phyloP scores from a whole-genome alignment of 192 early-diverging fungal species.

The Allomyces javanicus region DNA sequence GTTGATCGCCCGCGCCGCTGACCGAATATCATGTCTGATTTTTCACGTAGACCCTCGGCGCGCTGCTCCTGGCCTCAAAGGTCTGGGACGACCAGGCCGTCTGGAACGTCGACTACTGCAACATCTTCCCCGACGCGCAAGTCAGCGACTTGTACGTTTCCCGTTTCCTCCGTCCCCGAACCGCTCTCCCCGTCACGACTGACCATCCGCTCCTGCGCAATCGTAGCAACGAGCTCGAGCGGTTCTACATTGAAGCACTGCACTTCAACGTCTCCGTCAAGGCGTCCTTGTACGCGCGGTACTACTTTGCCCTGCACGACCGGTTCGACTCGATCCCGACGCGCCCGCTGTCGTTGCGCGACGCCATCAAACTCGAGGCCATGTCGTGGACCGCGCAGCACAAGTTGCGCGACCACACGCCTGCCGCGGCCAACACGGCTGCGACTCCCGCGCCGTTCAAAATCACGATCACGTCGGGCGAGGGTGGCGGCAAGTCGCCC shows the following conservation, averaged over 20 bases:
- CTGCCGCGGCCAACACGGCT: not conserved
- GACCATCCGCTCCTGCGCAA: too few relatives aligned
- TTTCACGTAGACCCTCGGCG: constrained; percentile 23
- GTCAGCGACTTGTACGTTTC: constrained; percentile 41
- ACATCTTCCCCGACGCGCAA: constrained; percentile 49
- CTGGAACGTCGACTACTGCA: constrained; percentile 60
- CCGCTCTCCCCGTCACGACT: not conserved
- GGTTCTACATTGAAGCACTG: constrained; percentile 35
- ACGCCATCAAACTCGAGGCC: constrained; percentile 6
- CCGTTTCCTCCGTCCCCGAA: not conserved
- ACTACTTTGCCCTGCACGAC: constrained; percentile 48
- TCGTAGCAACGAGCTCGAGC: constrained; percentile 43
- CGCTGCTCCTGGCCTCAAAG: constrained; percentile 52
- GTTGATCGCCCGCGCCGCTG: too few relatives aligned
- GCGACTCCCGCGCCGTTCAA: not conserved
- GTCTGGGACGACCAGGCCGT: constrained; percentile 78
- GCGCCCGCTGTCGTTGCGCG: constrained; percentile 6
- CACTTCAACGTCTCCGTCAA: constrained; percentile 47
- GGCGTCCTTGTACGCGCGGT: constrained; percentile 36
- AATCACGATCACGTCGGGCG: too few relatives aligned
- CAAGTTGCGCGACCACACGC: not conserved
- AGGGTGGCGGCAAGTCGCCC: too few relatives aligned
- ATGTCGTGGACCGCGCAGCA: too few relatives aligned
- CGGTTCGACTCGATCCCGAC: constrained; percentile 4
- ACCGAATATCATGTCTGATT: too few relatives aligned